Base-by-base conservation (phyloP, 441 rosid species). In the Populus hybrid region DNA sequence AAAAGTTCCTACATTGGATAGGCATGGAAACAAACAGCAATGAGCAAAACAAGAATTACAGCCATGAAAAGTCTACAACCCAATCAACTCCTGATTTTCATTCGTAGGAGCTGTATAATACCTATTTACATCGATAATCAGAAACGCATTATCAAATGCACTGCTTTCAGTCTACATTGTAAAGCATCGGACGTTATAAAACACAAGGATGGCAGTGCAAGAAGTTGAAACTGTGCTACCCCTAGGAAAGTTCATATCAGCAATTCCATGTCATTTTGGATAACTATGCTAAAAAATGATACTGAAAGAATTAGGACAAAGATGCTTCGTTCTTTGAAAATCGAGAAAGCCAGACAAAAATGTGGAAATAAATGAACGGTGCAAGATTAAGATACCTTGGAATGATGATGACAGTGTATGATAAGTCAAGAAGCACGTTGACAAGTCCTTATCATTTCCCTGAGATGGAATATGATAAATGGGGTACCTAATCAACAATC, bases 331-430 rank as follows among this genome's bases (percentile, higher is more conserved):
- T 50, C 10, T 53, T 46, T 50, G 57, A 50, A 50, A 50, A 50
- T 50, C 57, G 57, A 5, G 19, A 50, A 16, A 50, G 57, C 57
- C 57, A 5, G 18, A 50, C 19, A 50, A 50, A 50, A 50, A 50
- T 50, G 57, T 50, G 57, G 57, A 5, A 50, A 50, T 50, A 50
- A 14, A 50, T 14, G 0, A 50, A 50, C 57, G 57, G 57, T 30
- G 32, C 59, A 5, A 1, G 16, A 24, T 23, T 67, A 21, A 11
- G 34, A 38, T 84, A 94, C 97, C 98, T 88, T 88, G 94, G 79
- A 92, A 91, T 67, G 89, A 81, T 0, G 95, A 92, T 19, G 98
- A 94, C 59, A 94, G 66, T 14, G 97, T 89, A 72, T 94, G 98
- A 79, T 87, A 94, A 28, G 91, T 87, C 76, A 94, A 84, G 84